Percentiles rank a stretch among this genome's conserved stretches.
These are phyloP conservation scores for Theileria equi DNA, from an alignment of 169 alveolate genomes.

Conservation along the genomic window DNA sequence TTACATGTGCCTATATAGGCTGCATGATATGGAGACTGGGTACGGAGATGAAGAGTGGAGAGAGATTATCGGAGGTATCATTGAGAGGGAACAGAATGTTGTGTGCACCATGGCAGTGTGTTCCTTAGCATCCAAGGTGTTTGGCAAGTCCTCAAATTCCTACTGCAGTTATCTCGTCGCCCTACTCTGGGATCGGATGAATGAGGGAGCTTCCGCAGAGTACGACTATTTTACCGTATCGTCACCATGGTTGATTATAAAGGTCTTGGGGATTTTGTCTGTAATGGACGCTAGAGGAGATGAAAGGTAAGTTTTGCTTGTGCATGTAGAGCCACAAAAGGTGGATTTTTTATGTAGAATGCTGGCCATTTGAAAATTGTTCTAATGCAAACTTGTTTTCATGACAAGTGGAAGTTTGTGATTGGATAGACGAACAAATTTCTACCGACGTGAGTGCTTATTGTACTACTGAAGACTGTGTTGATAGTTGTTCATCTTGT, in stretches of 20 bases:
- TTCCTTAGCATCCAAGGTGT: constrained; percentile 14
- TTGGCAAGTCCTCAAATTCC: constrained; percentile 24
- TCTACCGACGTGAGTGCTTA: too few relatives aligned
- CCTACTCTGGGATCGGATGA: constrained; percentile 9
- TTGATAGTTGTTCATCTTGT: too few relatives aligned
- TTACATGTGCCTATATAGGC: constrained; percentile 72
- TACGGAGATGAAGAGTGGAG: constrained; percentile 52
- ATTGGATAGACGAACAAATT: too few relatives aligned
- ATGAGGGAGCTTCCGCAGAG: constrained; percentile 21
- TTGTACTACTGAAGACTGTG: too few relatives aligned
- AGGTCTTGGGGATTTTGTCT: constrained; percentile 27
- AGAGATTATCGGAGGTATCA: constrained; percentile 52
- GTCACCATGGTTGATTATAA: constrained; percentile 55
- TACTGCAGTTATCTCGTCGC: constrained; percentile 31
- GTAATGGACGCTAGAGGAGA: constrained; percentile 3
- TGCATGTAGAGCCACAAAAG: too few relatives aligned
- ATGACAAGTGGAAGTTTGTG: too few relatives aligned
- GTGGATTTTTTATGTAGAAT: not conserved
- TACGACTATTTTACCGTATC: constrained; percentile 34
- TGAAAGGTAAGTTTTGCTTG: constrained; percentile 16
- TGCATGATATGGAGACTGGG: constrained; percentile 45
- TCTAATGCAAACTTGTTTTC: too few relatives aligned
- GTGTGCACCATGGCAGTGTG: constrained; percentile 37
- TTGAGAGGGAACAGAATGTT: constrained; percentile 29
- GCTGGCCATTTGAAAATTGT: not conserved